phyloP scores from a whole-genome alignment of 345 rosid species.

The Acer saccharum region DNA sequence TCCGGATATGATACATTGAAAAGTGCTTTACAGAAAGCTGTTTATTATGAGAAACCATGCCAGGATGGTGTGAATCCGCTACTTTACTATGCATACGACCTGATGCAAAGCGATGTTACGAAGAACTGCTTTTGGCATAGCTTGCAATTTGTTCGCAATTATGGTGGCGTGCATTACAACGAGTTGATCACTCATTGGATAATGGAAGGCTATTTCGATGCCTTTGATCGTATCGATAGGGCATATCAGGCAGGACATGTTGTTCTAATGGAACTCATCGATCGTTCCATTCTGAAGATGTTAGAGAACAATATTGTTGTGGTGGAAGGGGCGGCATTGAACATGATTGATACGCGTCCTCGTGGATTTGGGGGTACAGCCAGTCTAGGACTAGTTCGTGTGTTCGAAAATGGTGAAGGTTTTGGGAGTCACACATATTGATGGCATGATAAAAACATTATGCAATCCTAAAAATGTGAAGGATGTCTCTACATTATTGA shows the following conservation, averaged over 20 bases:
- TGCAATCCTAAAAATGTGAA: slow-evolving; percentile 22
- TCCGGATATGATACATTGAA: neutral
- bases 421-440: slow-evolving; percentile 43
- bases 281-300: slow-evolving; percentile 46
- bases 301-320: slow-evolving; percentile 43
- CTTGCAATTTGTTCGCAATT: slow-evolving; percentile 33
- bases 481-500: slow-evolving; percentile 38
- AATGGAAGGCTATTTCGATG: slow-evolving; percentile 66
- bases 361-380: slow-evolving; percentile 33
- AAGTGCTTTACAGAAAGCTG: neutral
- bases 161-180: slow-evolving; percentile 44
- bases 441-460: slow-evolving; percentile 54
- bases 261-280: slow-evolving; percentile 53
- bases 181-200: slow-evolving; percentile 65
- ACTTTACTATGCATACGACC: slow-evolving; percentile 28
- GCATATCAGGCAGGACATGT: slow-evolving; percentile 49
- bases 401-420: slow-evolving; percentile 24
- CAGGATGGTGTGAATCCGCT: slow-evolving; percentile 5
- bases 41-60: neutral
- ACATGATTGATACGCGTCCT: slow-evolving; percentile 31
- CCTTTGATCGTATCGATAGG: slow-evolving; percentile 32
- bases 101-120: slow-evolving; percentile 9
- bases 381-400: slow-evolving; percentile 35
- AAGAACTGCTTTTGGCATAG: slow-evolving; percentile 56
- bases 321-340: slow-evolving; percentile 38